These are phyloP conservation scores for Primulina eburnea DNA, from an alignment of 257 asterid genomes.

Conservation along the genomic window DNA sequence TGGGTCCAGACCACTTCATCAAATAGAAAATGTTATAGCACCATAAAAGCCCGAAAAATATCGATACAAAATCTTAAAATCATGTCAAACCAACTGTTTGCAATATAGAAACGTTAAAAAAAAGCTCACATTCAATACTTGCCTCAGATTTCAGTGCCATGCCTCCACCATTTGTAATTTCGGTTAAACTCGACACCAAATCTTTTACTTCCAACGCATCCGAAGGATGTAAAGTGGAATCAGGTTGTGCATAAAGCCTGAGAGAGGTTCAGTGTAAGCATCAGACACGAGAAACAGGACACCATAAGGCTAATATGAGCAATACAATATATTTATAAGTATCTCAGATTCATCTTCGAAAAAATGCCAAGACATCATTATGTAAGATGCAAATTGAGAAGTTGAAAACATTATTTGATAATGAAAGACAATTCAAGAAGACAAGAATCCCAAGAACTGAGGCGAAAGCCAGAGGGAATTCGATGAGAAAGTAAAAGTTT, in stretches of 20 bases:
- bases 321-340: not conserved
- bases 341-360: not conserved
- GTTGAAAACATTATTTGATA: not conserved
- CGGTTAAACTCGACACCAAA: constrained; percentile 19
- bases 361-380: not conserved
- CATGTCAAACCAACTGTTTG: not conserved
- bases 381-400: not conserved
- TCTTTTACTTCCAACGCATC: constrained; percentile 29
- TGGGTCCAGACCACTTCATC: constrained; percentile 20
- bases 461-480: not conserved
- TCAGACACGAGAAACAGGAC: not conserved
- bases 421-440: not conserved
- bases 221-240: constrained; percentile 36
- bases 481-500: constrained; percentile 1
- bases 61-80: not conserved
- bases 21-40: constrained; percentile 21
- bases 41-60: not conserved
- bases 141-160: constrained; percentile 36
- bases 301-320: not conserved
- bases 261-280: constrained; percentile 1
- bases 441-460: not conserved
- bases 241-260: constrained; percentile 67
- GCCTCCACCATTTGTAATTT: constrained; percentile 16
- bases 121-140: constrained; percentile 21
- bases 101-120: not conserved